Percentiles rank a stretch among this genome's conserved stretches.
phyloP scores from a whole-genome alignment of 2,329 filamentous ascomycete genomes.

The Fusarium bactridioides region DNA sequence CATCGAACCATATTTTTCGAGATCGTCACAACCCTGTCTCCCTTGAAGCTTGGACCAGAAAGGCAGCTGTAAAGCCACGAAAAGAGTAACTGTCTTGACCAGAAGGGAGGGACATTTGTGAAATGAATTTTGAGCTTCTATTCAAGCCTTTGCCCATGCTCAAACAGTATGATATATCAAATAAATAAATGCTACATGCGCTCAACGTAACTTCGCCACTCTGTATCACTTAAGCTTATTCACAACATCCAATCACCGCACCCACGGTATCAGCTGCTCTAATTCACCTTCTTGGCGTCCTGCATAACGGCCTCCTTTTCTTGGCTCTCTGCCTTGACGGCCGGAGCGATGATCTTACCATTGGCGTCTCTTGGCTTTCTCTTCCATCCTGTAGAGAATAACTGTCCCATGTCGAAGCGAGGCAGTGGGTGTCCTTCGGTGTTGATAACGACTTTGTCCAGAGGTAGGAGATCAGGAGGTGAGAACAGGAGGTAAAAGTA shows the following conservation, averaged over 20 bases:
- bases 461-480: conserved; percentile 78
- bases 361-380: conserved; percentile 67
- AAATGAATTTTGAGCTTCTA: not conserved
- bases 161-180: not conserved
- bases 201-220: conserved; percentile 8
- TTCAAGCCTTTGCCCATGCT: not conserved
- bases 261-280: conserved; percentile 2
- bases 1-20: conserved; percentile 17
- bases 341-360: conserved; percentile 49
- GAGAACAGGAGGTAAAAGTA: conserved; percentile 97
- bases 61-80: conserved; percentile 24
- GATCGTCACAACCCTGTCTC: not conserved
- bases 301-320: conserved; percentile 23
- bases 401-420: conserved; percentile 79
- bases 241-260: not conserved
- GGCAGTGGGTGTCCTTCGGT: conserved; percentile 95
- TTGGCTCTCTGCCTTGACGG: conserved; percentile 5
- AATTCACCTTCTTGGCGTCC: conserved; percentile 6
- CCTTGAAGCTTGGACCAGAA: conserved; percentile 19
- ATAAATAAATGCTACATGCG: conserved; percentile 9
- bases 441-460: conserved; percentile 91
- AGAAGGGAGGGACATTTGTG: not conserved
- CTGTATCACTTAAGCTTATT: conserved; percentile 4
- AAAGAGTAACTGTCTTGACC: not conserved
- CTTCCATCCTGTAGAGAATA: conserved; percentile 84